Evolutionary conservation across 345 rosid species (phyloP), one percentile per base, ranked within the genome.

Genomic region (Gossypium longicalyx): DNA sequence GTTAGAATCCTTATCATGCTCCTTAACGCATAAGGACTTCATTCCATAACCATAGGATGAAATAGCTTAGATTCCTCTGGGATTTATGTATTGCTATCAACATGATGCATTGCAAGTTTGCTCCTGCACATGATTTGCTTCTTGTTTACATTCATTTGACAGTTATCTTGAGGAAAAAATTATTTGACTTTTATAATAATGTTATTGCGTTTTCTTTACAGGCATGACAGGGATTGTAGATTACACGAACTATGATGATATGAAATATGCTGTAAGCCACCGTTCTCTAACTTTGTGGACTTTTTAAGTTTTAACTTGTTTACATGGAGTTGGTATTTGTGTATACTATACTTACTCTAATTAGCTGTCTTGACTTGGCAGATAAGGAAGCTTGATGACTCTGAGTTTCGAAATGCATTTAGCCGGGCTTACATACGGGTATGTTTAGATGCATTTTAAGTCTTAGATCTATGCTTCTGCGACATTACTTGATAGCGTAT

Each of bases 221-320:
- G 99, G 97, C 53, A 87, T 89, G 84, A 83, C 90, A 0, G 99
- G 99, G 51, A 89, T 95, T 82, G 98, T 90, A 25, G 99, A 93
- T 71, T 95, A 95, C 77, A 89, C 87, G 73, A 89, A 77, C 80
- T 90, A 93, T 81, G 97, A 95, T 67, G 98, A 90, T 80, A 91
- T 95, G 99, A 91, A 87, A 81, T 91, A 90, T 70, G 98, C 99
- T 29, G 99, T 95, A 84, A 89, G 96, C 85, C 79, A 5, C 71
- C 22, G 19, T 13, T 68, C 19, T 60, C 63, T 65, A 53, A 34
- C 27, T n/a, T 23, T 79, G 48, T 9, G 2, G 6, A 34, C 41
- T 8, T 13, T 57, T 9, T 27, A 43, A 75, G 73, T 64, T 71
- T 45, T 67, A 34, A 15, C 16, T 16, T 23, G 8, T 67, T 47